Conservation (phyloP, 2,329 filamentous ascomycete species). For the Arachnomyces sp. region DNA sequence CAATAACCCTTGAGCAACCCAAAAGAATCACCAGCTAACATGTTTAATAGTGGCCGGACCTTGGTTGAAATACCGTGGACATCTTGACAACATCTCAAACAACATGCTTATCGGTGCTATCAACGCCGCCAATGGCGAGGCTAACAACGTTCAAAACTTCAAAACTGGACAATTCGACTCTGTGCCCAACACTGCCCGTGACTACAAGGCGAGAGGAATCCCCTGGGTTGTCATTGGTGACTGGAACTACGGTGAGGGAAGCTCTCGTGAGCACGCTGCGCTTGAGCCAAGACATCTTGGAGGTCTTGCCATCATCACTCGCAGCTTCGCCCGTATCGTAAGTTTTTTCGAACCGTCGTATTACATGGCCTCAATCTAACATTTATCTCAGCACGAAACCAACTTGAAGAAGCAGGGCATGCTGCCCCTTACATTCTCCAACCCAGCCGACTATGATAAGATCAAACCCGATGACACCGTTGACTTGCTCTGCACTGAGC, state of each 20-base stretch:
- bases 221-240: conserved; percentile 97
- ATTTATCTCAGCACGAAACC: conserved; percentile 70
- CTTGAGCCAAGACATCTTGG: conserved; percentile 96
- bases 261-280: conserved; percentile 95
- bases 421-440: conserved; percentile 91
- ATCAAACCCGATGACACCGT: conserved; percentile 89
- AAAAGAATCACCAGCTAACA: conserved; percentile 11
- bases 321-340: conserved; percentile 89
- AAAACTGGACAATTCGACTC: conserved; percentile 76
- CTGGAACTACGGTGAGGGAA: conserved; percentile 99
- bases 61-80: conserved; percentile 97
- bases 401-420: conserved; percentile 99
- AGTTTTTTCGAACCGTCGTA: conserved; percentile 20
- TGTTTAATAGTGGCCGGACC: conserved; percentile 65
- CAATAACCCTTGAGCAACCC: not conserved
- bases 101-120: conserved; percentile 98
- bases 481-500: conserved; percentile 79
- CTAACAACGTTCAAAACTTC: conserved; percentile 94
- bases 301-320: conserved; percentile 91
- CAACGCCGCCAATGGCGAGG: conserved; percentile 92
- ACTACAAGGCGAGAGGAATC: conserved; percentile 96
- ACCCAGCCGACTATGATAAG: conserved; percentile 97
- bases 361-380: conserved; percentile 11
- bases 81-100: conserved; percentile 99
- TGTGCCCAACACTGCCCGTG: conserved; percentile 87